A percentile compares a stretch with the other conserved stretches of the same genome.
Conservation (phyloP, 1,284 basidiomycete genomes). For the Cryptococcus sp. region DNA sequence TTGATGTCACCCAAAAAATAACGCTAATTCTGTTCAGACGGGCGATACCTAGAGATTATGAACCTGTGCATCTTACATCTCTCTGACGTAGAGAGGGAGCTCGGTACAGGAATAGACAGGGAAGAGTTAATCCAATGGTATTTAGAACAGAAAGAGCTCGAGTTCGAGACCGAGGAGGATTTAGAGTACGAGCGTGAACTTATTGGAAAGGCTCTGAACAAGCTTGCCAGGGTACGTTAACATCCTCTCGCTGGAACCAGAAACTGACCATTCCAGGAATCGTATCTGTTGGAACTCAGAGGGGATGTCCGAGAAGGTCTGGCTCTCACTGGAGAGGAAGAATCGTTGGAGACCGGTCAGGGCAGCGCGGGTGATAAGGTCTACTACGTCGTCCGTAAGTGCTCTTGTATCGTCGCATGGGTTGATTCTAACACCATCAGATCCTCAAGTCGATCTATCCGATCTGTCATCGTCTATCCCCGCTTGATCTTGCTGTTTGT, state of each 20-base stretch:
- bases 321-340: slow-evolving; percentile 52
- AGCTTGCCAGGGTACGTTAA: slow-evolving; percentile 75
- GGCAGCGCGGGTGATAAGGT: slow-evolving; percentile 27
- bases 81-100: slow-evolving; percentile 68
- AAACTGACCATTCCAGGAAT: slow-evolving; percentile 58
- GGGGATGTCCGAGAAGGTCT: slow-evolving; percentile 77
- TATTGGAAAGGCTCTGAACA: slow-evolving; percentile 80
- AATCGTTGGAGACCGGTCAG: slow-evolving; percentile 15
- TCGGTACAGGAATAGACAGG: slow-evolving; percentile 71
- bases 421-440: slow-evolving; percentile 7
- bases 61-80: slow-evolving; percentile 76
- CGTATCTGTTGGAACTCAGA: slow-evolving; percentile 73
- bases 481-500: not conserved
- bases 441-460: slow-evolving; percentile 46
- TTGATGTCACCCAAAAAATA: not conserved
- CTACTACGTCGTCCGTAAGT: slow-evolving; percentile 45
- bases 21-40: slow-evolving; percentile 51
- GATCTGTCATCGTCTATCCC: slow-evolving; percentile 43
- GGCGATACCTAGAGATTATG: slow-evolving; percentile 88
- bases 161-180: slow-evolving; percentile 78
- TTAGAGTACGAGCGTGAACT: slow-evolving; percentile 89
- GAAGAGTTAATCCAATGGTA: slow-evolving; percentile 97
- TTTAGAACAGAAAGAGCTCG: slow-evolving; percentile 78
- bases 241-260: not conserved
- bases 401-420: not conserved